phyloP scores from a whole-genome alignment of 73 alveolate genomes.

The Uronychia setigera region DNA sequence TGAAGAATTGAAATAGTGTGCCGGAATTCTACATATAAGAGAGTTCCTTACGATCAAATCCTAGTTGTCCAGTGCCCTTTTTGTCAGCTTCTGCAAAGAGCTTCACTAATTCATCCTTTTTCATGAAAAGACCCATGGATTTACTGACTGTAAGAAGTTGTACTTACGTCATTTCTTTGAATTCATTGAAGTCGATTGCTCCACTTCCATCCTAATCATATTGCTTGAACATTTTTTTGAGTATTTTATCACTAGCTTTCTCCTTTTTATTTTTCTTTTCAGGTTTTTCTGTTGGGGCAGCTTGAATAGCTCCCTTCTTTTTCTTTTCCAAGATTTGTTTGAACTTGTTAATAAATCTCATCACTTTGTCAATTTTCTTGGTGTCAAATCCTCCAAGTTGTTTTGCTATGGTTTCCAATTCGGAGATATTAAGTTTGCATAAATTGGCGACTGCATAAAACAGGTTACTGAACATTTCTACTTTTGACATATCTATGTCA shows the following conservation, averaged over 20 bases:
- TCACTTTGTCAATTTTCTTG: neutral
- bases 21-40: constrained; percentile 8
- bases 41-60: neutral
- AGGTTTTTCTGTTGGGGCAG: neutral
- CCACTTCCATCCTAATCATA: constrained; percentile 33
- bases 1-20: neutral
- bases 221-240: constrained; percentile 5
- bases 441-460: neutral
- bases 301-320: neutral
- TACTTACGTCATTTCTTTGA: constrained; percentile 10
- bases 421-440: neutral
- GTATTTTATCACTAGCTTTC: neutral
- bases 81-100: constrained; percentile 17
- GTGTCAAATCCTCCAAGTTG: neutral
- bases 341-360: neutral
- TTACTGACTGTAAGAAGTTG: neutral
- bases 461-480: neutral
- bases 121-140: constrained; percentile 21
- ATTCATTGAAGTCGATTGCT: constrained; percentile 23
- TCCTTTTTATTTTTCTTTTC: neutral
- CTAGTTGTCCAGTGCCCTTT: neutral
- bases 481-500: neutral
- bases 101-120: constrained; percentile 22
- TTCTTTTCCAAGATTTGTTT: neutral
- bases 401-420: neutral